Evolutionary conservation across 2,329 filamentous ascomycete genomes (phyloP).

Genomic region (Gliomastix tumulicola): DNA sequence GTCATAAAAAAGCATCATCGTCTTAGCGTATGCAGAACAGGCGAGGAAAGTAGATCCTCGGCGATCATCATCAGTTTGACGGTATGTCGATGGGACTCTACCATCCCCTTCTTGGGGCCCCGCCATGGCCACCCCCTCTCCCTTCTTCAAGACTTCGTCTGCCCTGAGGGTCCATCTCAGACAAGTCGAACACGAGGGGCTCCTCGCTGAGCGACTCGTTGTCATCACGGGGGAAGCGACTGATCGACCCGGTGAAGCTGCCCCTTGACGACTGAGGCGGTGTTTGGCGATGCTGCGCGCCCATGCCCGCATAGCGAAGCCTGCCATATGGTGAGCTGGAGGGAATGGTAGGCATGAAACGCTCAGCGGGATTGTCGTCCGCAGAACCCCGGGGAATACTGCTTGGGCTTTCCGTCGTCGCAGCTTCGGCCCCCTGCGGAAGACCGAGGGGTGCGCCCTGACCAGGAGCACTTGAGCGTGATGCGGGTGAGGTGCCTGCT

Average conservation of each 20-base stretch:
- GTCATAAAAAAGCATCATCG: too few species aligned
- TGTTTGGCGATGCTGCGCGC: slow-evolving; percentile 26
- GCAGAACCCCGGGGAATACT: slow-evolving; percentile 33
- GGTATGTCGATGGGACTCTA: too few species aligned
- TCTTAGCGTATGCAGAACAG: too few species aligned
- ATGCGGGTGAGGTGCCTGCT: too few species aligned
- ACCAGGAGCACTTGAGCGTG: too few species aligned
- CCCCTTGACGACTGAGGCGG: slow-evolving; percentile 37
- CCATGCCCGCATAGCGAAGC: slow-evolving; percentile 38
- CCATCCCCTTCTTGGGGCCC: slow-evolving; percentile 28
- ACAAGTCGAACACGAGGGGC: slow-evolving; percentile 66
- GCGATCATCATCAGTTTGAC: too few species aligned
- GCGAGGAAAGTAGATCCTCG: too few species aligned
- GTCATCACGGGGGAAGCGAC: slow-evolving; percentile 30
- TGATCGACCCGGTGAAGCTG: slow-evolving; percentile 33
- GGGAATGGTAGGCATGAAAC: slow-evolving; percentile 28
- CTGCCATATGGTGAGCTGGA: slow-evolving; percentile 39
- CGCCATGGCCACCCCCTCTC: slow-evolving; percentile 27
- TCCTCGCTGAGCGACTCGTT: slow-evolving; percentile 56
- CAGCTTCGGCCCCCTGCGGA: too few species aligned
- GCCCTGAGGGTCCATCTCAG: slow-evolving; percentile 56
- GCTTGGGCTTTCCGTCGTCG: too few species aligned
- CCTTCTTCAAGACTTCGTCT: slow-evolving; percentile 53
- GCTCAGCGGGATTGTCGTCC: slow-evolving; percentile 38
- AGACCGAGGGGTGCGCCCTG: too few species aligned